phyloP scores from a whole-genome alignment of 1,139 yeast genomes.

The Yamadazyma mexicana region DNA sequence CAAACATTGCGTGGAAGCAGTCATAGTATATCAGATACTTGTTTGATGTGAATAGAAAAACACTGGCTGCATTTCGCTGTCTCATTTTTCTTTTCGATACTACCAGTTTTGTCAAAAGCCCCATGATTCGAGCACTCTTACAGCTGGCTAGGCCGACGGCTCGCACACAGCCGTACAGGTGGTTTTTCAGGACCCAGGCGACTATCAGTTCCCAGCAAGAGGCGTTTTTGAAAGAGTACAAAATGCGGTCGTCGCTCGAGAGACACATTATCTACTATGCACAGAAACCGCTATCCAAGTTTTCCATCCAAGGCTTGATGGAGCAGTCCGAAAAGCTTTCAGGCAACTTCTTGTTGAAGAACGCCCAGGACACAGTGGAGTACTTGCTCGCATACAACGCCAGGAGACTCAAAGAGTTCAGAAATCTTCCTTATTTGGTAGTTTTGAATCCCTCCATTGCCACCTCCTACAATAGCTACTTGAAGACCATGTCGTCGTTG shows the following conservation, averaged over 20 bases:
- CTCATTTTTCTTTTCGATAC: neutral
- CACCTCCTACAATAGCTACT: conserved; percentile 71
- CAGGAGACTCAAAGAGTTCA: conserved; percentile 63
- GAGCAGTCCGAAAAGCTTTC: conserved; percentile 42
- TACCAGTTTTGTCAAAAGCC: neutral
- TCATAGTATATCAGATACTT: too few relatives aligned
- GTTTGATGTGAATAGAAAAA: too few relatives aligned
- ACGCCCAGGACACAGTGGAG: conserved; percentile 45
- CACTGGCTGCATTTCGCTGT: neutral
- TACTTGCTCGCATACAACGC: conserved; percentile 49
- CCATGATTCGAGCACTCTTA: too few relatives aligned
- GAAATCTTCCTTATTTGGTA: conserved; percentile 77
- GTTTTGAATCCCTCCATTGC: conserved; percentile 88
- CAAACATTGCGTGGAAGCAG: conserved; percentile 19
- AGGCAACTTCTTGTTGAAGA: conserved; percentile 30
- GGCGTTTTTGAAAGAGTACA: conserved; percentile 44
- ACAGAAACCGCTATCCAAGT: conserved; percentile 43
- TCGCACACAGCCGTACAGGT: too few relatives aligned
- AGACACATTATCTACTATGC: conserved; percentile 53
- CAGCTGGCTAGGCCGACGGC: too few relatives aligned
- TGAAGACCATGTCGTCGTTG: conserved; percentile 67
- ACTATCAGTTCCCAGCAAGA: conserved; percentile 23
- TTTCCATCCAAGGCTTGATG: conserved; percentile 47
- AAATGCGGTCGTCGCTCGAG: conserved; percentile 51
- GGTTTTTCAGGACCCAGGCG: neutral